phyloP scores from a whole-genome alignment of 805 yeast species.

The Suhomyces xylopsoci region DNA sequence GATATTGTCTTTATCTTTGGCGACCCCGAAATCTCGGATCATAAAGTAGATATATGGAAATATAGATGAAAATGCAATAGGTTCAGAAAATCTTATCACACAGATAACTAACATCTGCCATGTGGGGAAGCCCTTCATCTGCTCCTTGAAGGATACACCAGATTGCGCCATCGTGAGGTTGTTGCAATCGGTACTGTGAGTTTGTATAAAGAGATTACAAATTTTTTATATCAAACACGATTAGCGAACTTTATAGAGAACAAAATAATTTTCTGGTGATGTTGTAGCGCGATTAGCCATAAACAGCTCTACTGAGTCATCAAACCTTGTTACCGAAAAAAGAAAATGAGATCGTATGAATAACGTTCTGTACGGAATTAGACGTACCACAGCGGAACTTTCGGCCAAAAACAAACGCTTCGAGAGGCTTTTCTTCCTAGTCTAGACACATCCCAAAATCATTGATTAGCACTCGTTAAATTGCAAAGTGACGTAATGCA shows the following conservation, averaged over 20 bases:
- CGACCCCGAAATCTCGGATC: slow-evolving; percentile 54
- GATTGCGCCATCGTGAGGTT: slow-evolving; percentile 1
- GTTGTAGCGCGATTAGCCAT: not conserved
- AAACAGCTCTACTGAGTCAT: not conserved
- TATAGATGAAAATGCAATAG: slow-evolving; percentile 60
- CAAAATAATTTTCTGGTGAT: not conserved
- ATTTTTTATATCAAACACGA: not conserved
- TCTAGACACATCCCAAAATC: not conserved
- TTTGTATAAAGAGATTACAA: not conserved
- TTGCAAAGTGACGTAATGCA: not conserved
- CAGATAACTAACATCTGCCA: slow-evolving; percentile 42
- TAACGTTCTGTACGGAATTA: not conserved
- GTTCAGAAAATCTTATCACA: slow-evolving; percentile 55
- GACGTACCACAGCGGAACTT: not conserved
- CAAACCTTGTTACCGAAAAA: not conserved
- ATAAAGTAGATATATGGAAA: slow-evolving; percentile 64
- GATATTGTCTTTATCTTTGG: slow-evolving; percentile 48
- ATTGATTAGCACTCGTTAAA: not conserved
- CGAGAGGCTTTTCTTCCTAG: not conserved
- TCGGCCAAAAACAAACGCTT: not conserved
- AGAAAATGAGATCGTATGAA: not conserved
- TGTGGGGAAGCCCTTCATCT: slow-evolving; percentile 55
- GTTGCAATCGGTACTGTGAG: not conserved
- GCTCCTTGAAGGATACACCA: slow-evolving; percentile 33
- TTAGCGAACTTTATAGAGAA: not conserved